These are phyloP conservation scores for Pestalotiopsis fici DNA, from an alignment of 2,329 filamentous ascomycete genomes.

Conservation along the genomic window DNA sequence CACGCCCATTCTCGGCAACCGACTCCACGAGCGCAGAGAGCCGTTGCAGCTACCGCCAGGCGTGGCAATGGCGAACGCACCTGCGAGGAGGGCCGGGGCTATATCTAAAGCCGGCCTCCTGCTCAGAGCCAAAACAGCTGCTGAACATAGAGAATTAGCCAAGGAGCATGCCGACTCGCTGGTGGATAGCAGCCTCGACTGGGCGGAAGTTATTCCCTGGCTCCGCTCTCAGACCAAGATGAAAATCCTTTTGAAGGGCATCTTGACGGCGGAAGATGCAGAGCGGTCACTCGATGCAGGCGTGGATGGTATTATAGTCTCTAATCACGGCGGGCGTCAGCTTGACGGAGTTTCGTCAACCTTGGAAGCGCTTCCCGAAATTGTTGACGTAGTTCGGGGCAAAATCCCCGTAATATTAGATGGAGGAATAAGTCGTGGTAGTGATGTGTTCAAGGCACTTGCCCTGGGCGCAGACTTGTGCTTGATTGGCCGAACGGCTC, in stretches of 20 bases:
- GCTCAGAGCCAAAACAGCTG: neutral
- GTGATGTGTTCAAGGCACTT: conserved; percentile 19
- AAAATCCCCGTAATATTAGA: conserved; percentile 36
- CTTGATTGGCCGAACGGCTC: conserved; percentile 13
- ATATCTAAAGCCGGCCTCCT: neutral
- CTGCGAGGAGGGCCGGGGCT: neutral
- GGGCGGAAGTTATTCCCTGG: conserved; percentile 53
- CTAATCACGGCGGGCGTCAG: conserved; percentile 49
- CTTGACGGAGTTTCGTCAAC: conserved; percentile 45
- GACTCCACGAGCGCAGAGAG: conserved; percentile 51
- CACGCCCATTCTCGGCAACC: conserved; percentile 49
- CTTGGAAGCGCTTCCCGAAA: conserved; percentile 40
- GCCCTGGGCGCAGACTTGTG: conserved; percentile 18
- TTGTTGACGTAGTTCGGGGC: conserved; percentile 48
- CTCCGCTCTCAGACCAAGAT: conserved; percentile 46
- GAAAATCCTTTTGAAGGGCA: conserved; percentile 41
- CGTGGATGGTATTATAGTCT: conserved; percentile 41
- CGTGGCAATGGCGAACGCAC: conserved; percentile 11
- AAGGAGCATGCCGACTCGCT: conserved; percentile 12
- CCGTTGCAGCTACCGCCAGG: conserved; percentile 45
- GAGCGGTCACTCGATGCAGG: conserved; percentile 34
- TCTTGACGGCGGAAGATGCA: conserved; percentile 34
- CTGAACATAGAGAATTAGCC: neutral
- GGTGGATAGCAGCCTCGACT: conserved; percentile 30
- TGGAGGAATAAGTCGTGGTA: neutral